Evolutionary conservation across 768 basidiomycete species (phyloP), one percentile per base, ranked within the genome.

Genomic region (Hirschioporus abietinus): DNA sequence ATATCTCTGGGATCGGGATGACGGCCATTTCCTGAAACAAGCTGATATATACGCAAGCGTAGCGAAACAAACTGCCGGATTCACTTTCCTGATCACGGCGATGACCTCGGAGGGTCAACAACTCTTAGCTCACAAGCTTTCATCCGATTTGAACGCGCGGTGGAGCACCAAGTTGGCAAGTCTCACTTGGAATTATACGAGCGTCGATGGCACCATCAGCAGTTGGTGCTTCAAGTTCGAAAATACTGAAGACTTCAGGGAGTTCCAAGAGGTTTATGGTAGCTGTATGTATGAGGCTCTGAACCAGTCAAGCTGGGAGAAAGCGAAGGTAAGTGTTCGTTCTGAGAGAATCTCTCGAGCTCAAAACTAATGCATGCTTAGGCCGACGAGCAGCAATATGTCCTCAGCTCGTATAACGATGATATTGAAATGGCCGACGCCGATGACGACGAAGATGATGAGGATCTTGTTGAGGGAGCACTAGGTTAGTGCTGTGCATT

Each of bases 361-460:
- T 65, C 27, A 62, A 34, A 30, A 42, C 58, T 60, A 35, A 65
- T 58, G 57, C 24, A 26, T 65, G 18, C 35, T 34, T 70, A 93
- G 90, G 72, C 83, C 25, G 95, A 95, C n/a, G 97, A 99, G 67
- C 91, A 90, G 77, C 82, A 79, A 35, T 99, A 99, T 74, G 87
- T 93, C 36, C 76, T 90, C 72, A 89, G 86, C 68, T 86, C 92
- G 15, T 79, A 83, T 68, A 80, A 82, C 65, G 92, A 96, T 73
- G 94, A 96, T 70, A 88, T 95, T 18, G 94, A 91, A 73, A 98
- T 98, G 96, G 83, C 75, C 62, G 91, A 93, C 70, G 86, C 81
- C 15, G 84, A 87, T 42, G 85, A 89, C 64, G 88, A 92, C 35
- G 90, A 90, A 9, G 89, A 86, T 1, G 92, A 90, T 10, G 81